Evolutionary conservation across 768 basidiomycete genomes (phyloP), one percentile per base, ranked within the genome.

Genomic region (Boletus edulis): DNA sequence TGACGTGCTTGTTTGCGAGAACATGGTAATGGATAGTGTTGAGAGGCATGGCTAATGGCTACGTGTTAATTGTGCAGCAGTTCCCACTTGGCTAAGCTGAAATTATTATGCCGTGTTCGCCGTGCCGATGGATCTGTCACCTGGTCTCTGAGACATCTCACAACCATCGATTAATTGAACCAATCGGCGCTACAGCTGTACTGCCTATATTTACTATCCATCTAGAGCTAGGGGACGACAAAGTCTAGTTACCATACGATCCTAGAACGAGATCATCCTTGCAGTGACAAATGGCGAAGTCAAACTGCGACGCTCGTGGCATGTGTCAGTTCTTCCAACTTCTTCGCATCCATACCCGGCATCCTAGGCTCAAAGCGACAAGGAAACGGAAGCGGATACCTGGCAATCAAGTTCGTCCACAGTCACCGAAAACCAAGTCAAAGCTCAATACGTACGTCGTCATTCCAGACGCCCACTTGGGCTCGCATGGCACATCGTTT

Each of bases 11-110:
- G 53, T 48, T 51, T 50, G 48, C 31, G 15, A 52, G 49, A 47
- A 49, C 34, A 31, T 41, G 40, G 55, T 53, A 20, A 18, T 58
- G 59, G 64, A 39, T 27, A 15, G 56, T 56, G 64, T 61, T 46
- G 38, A 47, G 44, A 64, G 40, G 42, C 46, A 39, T 34, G 57
- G 22, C 45, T 24, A 52, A 35, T 41, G 40, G n/a, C 45, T 51
- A 43, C 44, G 54, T 56, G 64, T 51, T 46, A 49, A 49, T 40
- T 45, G 43, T 46, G 34, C 46, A 44, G 37, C 42, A 22, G 46
- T 65, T 65, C 65, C 62, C 64, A 61, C 65, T 57, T 64, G 65
- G 52, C 50, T 38, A 22, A 52, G 18, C 15, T 12, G 20, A 66
- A 60, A 60, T 52, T 53, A 35, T 35, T 5, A 14, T 35, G 34